Base-by-base conservation (phyloP, 331 rosid genomes). In the Phaseolus coccineus region DNA sequence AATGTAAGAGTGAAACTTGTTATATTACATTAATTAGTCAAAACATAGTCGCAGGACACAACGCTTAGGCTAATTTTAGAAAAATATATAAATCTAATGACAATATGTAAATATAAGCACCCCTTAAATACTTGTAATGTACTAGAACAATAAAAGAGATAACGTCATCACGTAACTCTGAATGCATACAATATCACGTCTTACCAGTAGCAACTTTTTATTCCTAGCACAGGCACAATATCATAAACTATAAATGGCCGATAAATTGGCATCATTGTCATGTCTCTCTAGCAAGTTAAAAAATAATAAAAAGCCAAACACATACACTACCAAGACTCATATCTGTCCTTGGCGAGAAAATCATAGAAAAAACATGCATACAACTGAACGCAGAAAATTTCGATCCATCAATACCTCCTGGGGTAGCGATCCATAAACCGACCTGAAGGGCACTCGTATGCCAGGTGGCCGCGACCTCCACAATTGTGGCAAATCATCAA, bases 401-500 rank as follows among this genome's bases (percentile, higher is more conserved):
- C 12, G 75, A 62, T 30, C 83, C 52, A 86, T 77, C 79, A 95
- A 87, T 91, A 95, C 89, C 99, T 90, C 97, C 99, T 84, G 11
- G 96, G 81, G 79, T 86, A 93, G 71, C 97, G 97, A 47, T 95
- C 97, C 91, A 95, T 80, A 75, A 93, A 85, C 83, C 97, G 88
- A 51, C 97, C 99, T 0, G 97, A 95, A 58, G 99, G 99, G 81
- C 99, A 95, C 86, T 95, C 99, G 6, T 91, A 95, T n/a, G 97
- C 99, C 22, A 95, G 71, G 83, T 95, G 99, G 12, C 99, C 98
- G 24, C 99, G 94, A 10, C 98, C 98, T 39, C 98, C 99, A 46
- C 99, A 95, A 78, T 95, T 95, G 83, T 95, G 99, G 69, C 99
- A 95, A 66, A 93, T 89, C 97, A 91, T 87, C 90, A 91, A 84